A percentile compares a stretch with the other conserved stretches of the same genome.
Conservation (phyloP, 441 rosid genomes). For the Rhodomyrtus psidioides region DNA sequence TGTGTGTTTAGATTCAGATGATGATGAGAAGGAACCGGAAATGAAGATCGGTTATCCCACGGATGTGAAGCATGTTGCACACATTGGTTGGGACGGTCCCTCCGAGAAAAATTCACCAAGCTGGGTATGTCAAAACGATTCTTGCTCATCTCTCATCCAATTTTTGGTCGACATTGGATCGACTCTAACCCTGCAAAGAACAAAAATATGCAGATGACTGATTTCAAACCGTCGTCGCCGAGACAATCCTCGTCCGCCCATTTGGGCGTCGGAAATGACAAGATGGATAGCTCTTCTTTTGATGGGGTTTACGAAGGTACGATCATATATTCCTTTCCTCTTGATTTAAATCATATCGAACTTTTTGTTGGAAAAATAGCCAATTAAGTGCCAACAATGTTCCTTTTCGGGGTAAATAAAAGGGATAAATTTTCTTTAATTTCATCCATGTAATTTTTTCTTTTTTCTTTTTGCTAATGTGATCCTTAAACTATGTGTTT, state of each 20-base stretch:
- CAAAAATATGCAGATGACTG: conserved; percentile 47
- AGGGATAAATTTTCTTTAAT: neutral
- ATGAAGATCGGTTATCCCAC: conserved; percentile 83
- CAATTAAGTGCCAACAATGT: neutral
- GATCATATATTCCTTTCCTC: conserved; percentile 5
- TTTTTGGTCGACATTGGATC: neutral
- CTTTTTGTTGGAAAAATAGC: neutral
- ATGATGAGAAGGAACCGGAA: conserved; percentile 58
- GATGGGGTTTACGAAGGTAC: conserved; percentile 41
- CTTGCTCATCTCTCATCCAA: neutral
- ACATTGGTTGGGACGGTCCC: conserved; percentile 91
- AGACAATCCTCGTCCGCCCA: conserved; percentile 22
- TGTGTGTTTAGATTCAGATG: neutral
- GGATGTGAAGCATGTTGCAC: conserved; percentile 94
- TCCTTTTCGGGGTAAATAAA: neutral
- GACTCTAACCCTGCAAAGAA: neutral
- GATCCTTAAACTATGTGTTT: neutral
- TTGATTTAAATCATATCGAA: neutral
- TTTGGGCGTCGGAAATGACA: conserved; percentile 6
- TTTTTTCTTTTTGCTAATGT: too few relatives aligned
- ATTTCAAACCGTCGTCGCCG: conserved; percentile 23
- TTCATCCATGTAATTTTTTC: too few relatives aligned
- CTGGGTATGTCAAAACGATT: conserved; percentile 38
- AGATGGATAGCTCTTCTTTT: conserved; percentile 17
- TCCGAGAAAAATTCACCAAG: conserved; percentile 46